Base-by-base conservation (phyloP, 2,329 filamentous ascomycete genomes). In the Uncinocarpus reesii region DNA sequence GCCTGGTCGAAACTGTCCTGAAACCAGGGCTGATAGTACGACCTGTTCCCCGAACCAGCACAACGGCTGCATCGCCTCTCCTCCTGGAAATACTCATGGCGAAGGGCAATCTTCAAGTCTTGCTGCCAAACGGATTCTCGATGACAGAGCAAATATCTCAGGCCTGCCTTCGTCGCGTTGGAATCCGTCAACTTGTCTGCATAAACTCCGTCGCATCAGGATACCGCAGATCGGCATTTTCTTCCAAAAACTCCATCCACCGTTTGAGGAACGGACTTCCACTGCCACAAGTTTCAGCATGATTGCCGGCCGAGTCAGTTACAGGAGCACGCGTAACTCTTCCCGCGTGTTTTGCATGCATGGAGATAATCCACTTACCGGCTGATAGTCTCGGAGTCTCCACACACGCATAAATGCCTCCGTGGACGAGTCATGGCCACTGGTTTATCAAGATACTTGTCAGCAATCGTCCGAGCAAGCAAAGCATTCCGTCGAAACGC, bases 361-460 rank as follows among this genome's bases (percentile, higher is more conserved):
- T 34, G 18, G 36, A 47, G 20, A 34, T 34, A 16, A 11, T 42
- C 42, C 51, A 79, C 85, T 77, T 73, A 94, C 85, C 78, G 81
- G 66, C 83, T 81, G 48, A 95, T 86, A 2, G 90, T 96, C 64
- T 95, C 92, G 51, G 87, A 92, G 65, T 98, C 92, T 37, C 90
- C 92, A 59, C 95, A 83, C 15, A 98, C 77, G 53, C 86, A 92
- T 36, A 98, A 73, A 62, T 92, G 90, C 57, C 92, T 79, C 70
- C 85, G 90, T 4, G 92, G 87, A 56, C 92, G 80, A 53, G 92
- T 98, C 89, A 98, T 96, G 46, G 92, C 90, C 58, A 96, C 89
- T 94, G 34, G 16, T 23, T 18, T 40, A 8, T 10, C 18, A 21
- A 24, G 36, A 32, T 40, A 16, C 26, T 5, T 31, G 26, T 46